Conservation (phyloP, 2,329 filamentous ascomycete species). For the Fusarium redolens region DNA sequence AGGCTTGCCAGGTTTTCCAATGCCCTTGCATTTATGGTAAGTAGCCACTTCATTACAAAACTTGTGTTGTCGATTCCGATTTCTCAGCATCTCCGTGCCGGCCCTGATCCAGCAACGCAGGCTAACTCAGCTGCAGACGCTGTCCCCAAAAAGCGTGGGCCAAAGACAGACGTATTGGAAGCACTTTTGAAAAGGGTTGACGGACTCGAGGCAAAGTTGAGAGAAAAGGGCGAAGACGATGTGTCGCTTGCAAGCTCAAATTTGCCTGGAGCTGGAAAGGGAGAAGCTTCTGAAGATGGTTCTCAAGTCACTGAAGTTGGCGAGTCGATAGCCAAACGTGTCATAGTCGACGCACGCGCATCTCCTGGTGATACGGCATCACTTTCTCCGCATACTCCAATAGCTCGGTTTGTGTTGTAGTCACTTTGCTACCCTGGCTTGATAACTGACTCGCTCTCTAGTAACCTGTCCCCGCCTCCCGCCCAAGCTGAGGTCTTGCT, state of each 20-base stretch:
- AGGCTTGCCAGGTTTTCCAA: constrained; percentile 90
- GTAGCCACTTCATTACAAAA: constrained; percentile 40
- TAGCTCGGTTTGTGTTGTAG: constrained; percentile 33
- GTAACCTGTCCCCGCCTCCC: constrained; percentile 58
- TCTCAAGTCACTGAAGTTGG: constrained; percentile 33
- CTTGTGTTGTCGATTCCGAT: not conserved
- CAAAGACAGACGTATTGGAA: constrained; percentile 90
- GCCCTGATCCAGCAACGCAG: not conserved
- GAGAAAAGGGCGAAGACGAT: constrained; percentile 68
- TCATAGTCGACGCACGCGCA: constrained; percentile 51
- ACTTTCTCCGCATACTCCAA: constrained; percentile 44
- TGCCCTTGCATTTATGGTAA: constrained; percentile 89
- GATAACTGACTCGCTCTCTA: constrained; percentile 42
- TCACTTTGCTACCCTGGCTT: not conserved
- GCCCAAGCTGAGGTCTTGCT: constrained; percentile 72
- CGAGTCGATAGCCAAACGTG: constrained; percentile 56
- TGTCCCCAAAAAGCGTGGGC: constrained; percentile 88
- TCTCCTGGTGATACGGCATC: constrained; percentile 42
- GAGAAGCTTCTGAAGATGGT: constrained; percentile 43
- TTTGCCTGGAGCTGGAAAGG: constrained; percentile 27
- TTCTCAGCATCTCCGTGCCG: not conserved
- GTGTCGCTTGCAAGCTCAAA: constrained; percentile 41
- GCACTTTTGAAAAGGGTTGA: constrained; percentile 87
- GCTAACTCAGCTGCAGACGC: constrained; percentile 68
- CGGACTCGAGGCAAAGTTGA: constrained; percentile 82